Conservation (phyloP, 1,139 yeast genomes). For the Kurtzmaniella natalensis region DNA sequence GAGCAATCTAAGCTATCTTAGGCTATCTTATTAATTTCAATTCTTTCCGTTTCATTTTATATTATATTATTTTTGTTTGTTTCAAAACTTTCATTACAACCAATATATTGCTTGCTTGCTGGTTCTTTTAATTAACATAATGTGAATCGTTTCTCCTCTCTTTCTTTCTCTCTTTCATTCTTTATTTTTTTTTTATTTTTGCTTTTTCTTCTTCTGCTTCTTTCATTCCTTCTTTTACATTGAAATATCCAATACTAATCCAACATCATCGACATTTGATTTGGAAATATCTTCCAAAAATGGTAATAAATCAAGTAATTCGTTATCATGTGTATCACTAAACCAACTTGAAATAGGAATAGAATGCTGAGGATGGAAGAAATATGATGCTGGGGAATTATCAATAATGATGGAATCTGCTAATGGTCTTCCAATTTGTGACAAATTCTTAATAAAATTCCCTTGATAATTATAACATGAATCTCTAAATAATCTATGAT, state of each 20-base stretch:
- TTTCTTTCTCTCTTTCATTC: too few species aligned
- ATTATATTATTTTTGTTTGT: too few species aligned
- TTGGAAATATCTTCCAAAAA: constrained; percentile 79
- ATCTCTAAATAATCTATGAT: constrained; percentile 91
- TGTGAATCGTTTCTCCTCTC: too few species aligned
- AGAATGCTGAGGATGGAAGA: constrained; percentile 96
- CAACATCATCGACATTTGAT: constrained; percentile 71
- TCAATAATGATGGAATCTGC: constrained; percentile 84
- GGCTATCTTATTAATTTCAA: too few species aligned
- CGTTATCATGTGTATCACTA: constrained; percentile 96
- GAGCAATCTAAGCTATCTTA: too few species aligned
- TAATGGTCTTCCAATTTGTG: constrained; percentile 91
- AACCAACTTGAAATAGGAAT: constrained; percentile 99
- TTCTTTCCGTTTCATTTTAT: background rate
- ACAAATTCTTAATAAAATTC: constrained; percentile 86
- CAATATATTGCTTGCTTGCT: too few species aligned
- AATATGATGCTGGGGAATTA: constrained; percentile 95
- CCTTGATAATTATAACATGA: constrained; percentile 66
- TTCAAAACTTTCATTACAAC: too few species aligned
- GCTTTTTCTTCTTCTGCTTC: background rate
- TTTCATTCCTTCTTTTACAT: constrained; percentile 11
- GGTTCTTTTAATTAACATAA: too few species aligned
- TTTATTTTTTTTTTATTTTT: too few species aligned
- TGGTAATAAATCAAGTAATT: constrained; percentile 85
- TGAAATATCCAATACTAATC: constrained; percentile 76